phyloP scores from a whole-genome alignment of 805 yeast genomes.

The Candida ponderosae region DNA sequence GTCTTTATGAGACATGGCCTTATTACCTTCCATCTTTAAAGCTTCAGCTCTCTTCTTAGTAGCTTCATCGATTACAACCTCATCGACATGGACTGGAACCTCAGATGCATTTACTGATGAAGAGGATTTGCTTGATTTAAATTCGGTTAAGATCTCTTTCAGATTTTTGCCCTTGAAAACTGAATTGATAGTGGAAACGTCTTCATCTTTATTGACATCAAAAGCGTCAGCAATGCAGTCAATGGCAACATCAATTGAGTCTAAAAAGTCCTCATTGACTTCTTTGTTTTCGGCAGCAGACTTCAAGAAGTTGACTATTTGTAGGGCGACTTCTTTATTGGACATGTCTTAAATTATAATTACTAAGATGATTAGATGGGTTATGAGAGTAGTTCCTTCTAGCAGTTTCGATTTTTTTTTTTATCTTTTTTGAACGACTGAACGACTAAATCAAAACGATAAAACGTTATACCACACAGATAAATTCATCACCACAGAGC shows the following conservation, averaged over 20 bases:
- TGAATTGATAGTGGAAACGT: conserved; percentile 20
- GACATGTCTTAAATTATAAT: conserved; percentile 12
- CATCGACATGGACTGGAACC: conserved; percentile 36
- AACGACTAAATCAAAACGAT: no score
- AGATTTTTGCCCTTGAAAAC: conserved; percentile 43
- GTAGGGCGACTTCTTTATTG: conserved; percentile 59
- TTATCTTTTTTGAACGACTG: no score
- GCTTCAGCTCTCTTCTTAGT: conserved; percentile 70
- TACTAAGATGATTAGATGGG: not conserved
- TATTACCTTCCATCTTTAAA: conserved; percentile 82
- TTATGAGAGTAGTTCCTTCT: no score
- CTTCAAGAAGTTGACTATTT: conserved; percentile 68
- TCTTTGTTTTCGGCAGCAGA: conserved; percentile 50
- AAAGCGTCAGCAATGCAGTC: conserved; percentile 89
- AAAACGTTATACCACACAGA: no score
- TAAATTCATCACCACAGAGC: no score
- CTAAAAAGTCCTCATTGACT: conserved; percentile 71
- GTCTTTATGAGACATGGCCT: conserved; percentile 73
- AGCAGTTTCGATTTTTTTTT: no score
- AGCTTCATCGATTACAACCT: conserved; percentile 38
- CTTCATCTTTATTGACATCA: conserved; percentile 49
- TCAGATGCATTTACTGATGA: conserved; percentile 19
- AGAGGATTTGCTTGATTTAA: conserved; percentile 12
- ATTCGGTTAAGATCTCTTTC: conserved; percentile 31
- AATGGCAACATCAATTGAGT: conserved; percentile 88